Base-by-base conservation (phyloP, 1,139 yeast genomes). In the Blastobotrys arbuscula region DNA sequence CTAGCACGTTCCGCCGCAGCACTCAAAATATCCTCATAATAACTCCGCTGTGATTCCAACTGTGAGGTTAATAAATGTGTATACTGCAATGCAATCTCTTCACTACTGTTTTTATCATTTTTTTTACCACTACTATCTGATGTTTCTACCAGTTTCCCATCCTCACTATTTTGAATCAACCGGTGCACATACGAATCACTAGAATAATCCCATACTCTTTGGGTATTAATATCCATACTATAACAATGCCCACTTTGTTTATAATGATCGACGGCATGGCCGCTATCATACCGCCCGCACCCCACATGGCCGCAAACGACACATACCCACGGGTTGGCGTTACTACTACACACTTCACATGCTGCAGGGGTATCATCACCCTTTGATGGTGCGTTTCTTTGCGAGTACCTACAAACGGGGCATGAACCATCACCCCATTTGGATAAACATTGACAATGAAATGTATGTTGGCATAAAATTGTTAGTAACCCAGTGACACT, bases 121-220 rank as follows among this genome's bases (percentile, higher is more conserved):
- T 38, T 26, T 15, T 53, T 47, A 24, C 44, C 48, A 10, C 49
- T 48, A 24, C 46, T 45, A 10, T 49, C 52, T 15, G 28, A 44
- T n/a, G 33, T 41, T 44, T 55, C 59, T 9, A 56, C 60, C 34
- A 59, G 51, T 41, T 53, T 58, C 26, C 61, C 61, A 37, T 56
- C 63, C 13, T 63, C 57, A 42, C 87, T 92, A 65, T 87, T 88
- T 52, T 90, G 87, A 2, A 90, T 76, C 41, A 90, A 68, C 46
- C 97, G 70, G 67, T 90, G 97, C 5, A 90, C 97, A 64, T 89
- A 90, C 54, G 81, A 82, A 62, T 90, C 97, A 1, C 92, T 92
- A 0, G 92, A 90, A 64, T 90, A 90, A 64, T 90, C 97, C 97
- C 97, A 90, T 1, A 90, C 96, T 44, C 97, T 71, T 53, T 90